These are phyloP conservation scores for Fusarium circinatum DNA, from an alignment of 2,329 filamentous ascomycete genomes.

Conservation along the genomic window DNA sequence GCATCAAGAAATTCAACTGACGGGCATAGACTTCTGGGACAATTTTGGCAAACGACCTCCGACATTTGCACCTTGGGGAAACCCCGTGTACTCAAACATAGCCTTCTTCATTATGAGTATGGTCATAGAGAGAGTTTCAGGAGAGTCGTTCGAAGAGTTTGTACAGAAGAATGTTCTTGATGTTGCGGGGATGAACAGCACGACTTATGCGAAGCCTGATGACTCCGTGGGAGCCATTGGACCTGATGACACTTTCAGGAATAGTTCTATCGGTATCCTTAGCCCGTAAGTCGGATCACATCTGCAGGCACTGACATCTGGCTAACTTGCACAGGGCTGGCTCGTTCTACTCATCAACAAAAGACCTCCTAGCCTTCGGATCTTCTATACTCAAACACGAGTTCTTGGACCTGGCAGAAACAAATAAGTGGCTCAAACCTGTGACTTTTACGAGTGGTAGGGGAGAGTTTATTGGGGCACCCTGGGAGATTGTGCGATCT, in stretches of 20 bases:
- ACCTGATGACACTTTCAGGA: background rate
- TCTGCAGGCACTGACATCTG: rapidly evolving
- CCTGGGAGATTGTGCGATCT: constrained; percentile 19
- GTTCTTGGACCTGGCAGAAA: background rate
- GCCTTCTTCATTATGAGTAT: background rate
- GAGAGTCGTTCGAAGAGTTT: background rate
- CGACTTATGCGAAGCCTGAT: constrained; percentile 8
- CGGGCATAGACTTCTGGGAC: background rate
- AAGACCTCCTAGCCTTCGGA: constrained; percentile 14
- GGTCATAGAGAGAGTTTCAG: constrained; percentile 6
- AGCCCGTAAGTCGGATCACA: background rate
- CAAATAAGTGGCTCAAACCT: constrained; percentile 4
- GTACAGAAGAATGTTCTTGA: constrained; percentile 11
- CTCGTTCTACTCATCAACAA: constrained; percentile 8
- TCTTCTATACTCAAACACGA: constrained; percentile 3
- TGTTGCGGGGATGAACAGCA: constrained; percentile 10
- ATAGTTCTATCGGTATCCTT: background rate
- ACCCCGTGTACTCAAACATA: constrained; percentile 9
- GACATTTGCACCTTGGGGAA: background rate
- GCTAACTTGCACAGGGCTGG: constrained; percentile 7
- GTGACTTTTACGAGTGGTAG: background rate
- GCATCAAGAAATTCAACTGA: no score
- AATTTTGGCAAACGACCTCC: constrained; percentile 18
- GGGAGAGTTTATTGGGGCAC: background rate
- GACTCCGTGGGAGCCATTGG: constrained; percentile 15